phyloP scores from a whole-genome alignment of 2,329 filamentous ascomycete species.

The Claviceps digitariae region DNA sequence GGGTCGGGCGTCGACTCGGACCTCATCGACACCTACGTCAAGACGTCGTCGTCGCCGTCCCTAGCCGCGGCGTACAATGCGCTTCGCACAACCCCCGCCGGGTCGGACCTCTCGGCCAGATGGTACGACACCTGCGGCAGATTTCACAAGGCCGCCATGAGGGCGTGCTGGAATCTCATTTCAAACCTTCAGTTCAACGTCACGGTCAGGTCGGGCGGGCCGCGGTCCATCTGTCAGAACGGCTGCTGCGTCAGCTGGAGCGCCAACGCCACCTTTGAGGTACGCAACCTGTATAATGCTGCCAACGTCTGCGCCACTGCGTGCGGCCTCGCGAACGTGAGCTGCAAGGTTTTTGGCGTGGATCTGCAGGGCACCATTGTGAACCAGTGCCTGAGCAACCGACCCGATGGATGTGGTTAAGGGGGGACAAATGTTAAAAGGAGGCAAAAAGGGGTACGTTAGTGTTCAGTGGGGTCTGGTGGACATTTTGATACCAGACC shows the following conservation, averaged over 20 bases:
- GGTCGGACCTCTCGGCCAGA: not conserved
- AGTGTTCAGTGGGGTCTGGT: too few relatives aligned
- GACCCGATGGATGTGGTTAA: not conserved
- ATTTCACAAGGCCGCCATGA: not conserved
- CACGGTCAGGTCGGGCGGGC: conserved; percentile 1
- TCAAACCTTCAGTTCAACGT: conserved; percentile 2
- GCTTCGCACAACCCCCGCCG: not conserved
- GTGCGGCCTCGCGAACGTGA: not conserved
- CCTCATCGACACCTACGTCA: conserved; percentile 3
- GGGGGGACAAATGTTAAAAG: too few relatives aligned
- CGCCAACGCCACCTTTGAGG: conserved; percentile 2
- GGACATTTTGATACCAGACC: too few relatives aligned
- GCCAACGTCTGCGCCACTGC: not conserved
- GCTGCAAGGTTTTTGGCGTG: conserved; percentile 2
- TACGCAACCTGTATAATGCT: not conserved
- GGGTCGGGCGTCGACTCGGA: not conserved
- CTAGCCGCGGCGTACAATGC: conserved; percentile 3
- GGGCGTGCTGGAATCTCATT: not conserved
- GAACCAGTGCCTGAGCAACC: conserved; percentile 5
- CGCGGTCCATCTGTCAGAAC: conserved; percentile 1
- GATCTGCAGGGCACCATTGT: conserved; percentile 1
- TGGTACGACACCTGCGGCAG: not conserved
- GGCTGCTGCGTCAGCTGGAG: conserved; percentile 7
- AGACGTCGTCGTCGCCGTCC: conserved; percentile 1
- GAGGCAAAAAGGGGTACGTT: too few relatives aligned